These are phyloP conservation scores for Millerago galiae DNA, from an alignment of 805 yeast species.

Conservation along the genomic window DNA sequence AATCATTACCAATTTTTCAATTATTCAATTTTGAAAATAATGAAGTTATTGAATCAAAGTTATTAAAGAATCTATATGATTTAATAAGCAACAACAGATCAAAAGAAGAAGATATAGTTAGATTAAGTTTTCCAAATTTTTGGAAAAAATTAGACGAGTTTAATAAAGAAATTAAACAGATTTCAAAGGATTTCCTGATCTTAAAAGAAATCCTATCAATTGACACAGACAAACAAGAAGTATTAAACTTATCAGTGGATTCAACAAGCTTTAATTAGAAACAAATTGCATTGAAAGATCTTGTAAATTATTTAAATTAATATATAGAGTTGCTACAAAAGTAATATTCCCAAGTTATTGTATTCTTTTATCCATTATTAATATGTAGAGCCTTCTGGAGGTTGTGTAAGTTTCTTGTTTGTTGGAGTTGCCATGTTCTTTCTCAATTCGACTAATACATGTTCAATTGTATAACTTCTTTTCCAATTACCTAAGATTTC, in stretches of 20 bases:
- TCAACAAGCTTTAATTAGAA: conserved; percentile 3
- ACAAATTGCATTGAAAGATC: conserved; percentile 2
- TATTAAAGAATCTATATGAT: conserved; percentile 10
- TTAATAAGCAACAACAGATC: background rate
- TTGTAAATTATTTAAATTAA: background rate
- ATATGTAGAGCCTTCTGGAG: conserved; percentile 79
- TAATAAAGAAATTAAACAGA: conserved; percentile 4
- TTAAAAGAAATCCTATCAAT: conserved; percentile 12
- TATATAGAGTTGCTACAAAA: background rate
- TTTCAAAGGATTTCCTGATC: conserved; percentile 13
- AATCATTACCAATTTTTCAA: conserved; percentile 14
- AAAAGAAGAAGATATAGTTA: conserved; percentile 12
- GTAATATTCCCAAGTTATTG: no score
- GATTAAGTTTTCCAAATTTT: conserved; percentile 15
- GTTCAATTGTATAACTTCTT: conserved; percentile 87
- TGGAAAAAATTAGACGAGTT: conserved; percentile 14
- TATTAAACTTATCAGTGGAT: conserved; percentile 1
- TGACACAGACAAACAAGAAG: conserved; percentile 5
- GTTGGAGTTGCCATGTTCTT: conserved; percentile 81
- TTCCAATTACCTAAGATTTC: conserved; percentile 77
- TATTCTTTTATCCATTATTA: background rate
- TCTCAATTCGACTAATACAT: conserved; percentile 81
- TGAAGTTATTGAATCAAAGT: conserved; percentile 11
- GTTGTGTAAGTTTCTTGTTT: conserved; percentile 85
- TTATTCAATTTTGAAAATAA: background rate